Evolutionary conservation across 148 eudicot species (phyloP).

Genomic region (Camellia japonica): DNA sequence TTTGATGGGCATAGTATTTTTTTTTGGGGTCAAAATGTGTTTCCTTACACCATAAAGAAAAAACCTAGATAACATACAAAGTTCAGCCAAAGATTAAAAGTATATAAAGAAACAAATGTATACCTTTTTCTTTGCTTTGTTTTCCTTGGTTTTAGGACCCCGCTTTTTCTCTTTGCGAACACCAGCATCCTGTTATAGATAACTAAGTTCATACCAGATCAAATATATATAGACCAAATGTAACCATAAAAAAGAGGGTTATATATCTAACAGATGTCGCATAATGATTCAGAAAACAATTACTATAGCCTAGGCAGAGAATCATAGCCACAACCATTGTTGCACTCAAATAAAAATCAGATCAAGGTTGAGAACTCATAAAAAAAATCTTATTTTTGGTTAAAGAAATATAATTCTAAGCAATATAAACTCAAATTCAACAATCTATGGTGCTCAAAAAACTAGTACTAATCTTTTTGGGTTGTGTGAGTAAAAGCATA

Average conservation of each 20-base stretch:
- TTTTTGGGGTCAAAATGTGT: too few relatives aligned
- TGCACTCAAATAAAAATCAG: background rate
- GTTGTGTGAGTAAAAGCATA: too few relatives aligned
- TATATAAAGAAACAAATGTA: conserved; percentile 9
- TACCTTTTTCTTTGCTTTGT: conserved; percentile 73
- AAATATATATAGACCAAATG: background rate
- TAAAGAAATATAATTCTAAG: background rate
- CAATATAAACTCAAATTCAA: background rate
- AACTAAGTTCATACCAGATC: background rate
- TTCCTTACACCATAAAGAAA: conserved; percentile 1
- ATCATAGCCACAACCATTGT: background rate
- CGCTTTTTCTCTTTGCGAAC: conserved; percentile 32
- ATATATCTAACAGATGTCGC: background rate
- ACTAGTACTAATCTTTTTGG: too few relatives aligned
- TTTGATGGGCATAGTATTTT: too few relatives aligned
- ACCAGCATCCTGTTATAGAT: conserved; percentile 40
- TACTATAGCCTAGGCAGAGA: background rate
- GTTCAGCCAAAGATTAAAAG: background rate
- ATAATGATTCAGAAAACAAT: background rate
- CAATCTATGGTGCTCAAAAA: too few relatives aligned
- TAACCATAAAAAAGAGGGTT: background rate
- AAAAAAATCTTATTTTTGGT: background rate
- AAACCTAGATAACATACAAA: background rate
- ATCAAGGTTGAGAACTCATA: background rate
- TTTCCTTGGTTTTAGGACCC: conserved; percentile 33